Conservation (phyloP, 2,329 filamentous ascomycete species). For the Pseudogymnoascus sp. region DNA sequence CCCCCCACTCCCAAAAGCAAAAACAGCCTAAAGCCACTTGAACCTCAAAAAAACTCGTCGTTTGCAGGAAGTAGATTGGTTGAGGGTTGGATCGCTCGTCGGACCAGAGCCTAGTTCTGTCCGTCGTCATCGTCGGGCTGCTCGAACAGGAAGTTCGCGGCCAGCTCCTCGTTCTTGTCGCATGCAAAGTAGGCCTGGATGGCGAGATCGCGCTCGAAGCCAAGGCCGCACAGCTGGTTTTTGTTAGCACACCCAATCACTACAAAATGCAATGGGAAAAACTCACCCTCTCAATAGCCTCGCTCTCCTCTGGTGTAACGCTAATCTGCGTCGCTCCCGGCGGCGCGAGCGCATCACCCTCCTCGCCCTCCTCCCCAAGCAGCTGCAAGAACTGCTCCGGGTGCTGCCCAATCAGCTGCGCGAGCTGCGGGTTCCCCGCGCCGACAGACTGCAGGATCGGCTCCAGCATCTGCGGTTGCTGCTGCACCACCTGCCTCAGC, state of each 20-base stretch:
- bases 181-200: conserved; percentile 99
- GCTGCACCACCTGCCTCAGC: conserved; percentile 90
- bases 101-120: conserved; percentile 31
- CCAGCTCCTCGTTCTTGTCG: conserved; percentile 98
- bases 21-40: background rate
- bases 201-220: conserved; percentile 85
- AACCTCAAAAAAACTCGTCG: background rate
- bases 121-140: conserved; percentile 79
- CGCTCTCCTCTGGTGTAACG: conserved; percentile 91
- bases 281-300: conserved; percentile 88
- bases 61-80: background rate
- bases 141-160: conserved; percentile 96
- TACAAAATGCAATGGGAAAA: conserved; percentile 8
- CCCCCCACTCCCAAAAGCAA: background rate
- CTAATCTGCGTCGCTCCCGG: conserved; percentile 82
- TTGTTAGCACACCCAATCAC: conserved; percentile 16
- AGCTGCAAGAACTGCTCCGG: conserved; percentile 89
- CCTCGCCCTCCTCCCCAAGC: conserved; percentile 77
- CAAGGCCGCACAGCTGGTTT: conserved; percentile 75
- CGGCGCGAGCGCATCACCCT: conserved; percentile 67
- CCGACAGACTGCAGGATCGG: conserved; percentile 95
- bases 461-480: conserved; percentile 97
- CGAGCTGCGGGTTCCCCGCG: conserved; percentile 88
- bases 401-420: conserved; percentile 82
- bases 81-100: background rate